Conservation (phyloP, 805 yeast genomes). For the Teunomyces funiuensis region DNA sequence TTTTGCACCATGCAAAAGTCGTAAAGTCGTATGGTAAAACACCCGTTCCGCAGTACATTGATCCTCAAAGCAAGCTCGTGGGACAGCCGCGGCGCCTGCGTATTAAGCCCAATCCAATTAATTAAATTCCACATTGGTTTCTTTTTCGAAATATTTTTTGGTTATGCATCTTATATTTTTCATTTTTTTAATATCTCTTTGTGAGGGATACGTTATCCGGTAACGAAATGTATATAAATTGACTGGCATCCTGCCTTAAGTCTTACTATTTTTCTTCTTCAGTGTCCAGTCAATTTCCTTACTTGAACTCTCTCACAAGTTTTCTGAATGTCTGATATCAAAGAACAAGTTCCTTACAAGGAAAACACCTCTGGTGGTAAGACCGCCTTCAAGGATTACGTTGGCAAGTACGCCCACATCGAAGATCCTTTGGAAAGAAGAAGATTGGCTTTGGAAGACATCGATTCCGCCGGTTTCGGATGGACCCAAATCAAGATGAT, state of each 20-base stretch:
- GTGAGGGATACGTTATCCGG: neutral
- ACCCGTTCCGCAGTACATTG: neutral
- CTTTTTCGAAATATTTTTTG: conserved; percentile 3
- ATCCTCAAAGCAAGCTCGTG: neutral
- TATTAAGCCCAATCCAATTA: neutral
- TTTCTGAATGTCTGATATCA: conserved; percentile 24
- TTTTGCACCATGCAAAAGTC: too few relatives aligned
- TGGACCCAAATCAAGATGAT: conserved; percentile 85
- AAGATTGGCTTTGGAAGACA: conserved; percentile 79
- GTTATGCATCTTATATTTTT: neutral
- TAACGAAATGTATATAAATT: too few relatives aligned
- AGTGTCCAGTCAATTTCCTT: conserved; percentile 1
- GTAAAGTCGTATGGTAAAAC: neutral
- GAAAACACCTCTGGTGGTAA: conserved; percentile 61
- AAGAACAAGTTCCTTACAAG: conserved; percentile 17
- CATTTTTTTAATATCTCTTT: neutral
- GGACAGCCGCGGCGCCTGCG: neutral
- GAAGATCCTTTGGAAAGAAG: conserved; percentile 86
- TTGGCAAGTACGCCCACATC: conserved; percentile 77
- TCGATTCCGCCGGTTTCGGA: conserved; percentile 75
- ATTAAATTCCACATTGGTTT: conserved; percentile 3
- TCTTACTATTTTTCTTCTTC: neutral
- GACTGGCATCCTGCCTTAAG: neutral
- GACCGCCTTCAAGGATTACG: conserved; percentile 80
- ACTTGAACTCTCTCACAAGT: neutral